Evolutionary conservation across 2,329 filamentous ascomycete genomes (phyloP), one percentile per base, ranked within the genome.

Genomic region (Xylariaceae sp.): DNA sequence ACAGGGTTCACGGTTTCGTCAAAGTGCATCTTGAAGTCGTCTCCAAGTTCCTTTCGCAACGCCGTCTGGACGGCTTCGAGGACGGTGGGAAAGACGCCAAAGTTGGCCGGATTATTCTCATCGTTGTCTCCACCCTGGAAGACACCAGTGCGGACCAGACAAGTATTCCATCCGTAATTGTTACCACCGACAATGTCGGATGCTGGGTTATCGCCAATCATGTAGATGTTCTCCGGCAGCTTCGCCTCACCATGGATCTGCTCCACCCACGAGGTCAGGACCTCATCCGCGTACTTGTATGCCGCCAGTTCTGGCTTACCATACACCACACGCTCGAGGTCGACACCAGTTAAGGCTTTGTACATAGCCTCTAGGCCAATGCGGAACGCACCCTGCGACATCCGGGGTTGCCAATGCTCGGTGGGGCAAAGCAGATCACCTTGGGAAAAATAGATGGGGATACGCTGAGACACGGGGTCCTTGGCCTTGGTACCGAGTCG

Each of bases 161-260:
- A 91, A 3, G 89, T 91, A 76, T 92, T 92, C 89, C 89, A 92
- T 58, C 87, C 87, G 74, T 92, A 91, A 82, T 87, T 89, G 81
- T 92, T 92, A 60, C 88, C 89, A 61, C 89, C 89, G 62, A 89
- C 81, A 68, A 91, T 90, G 71, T 91, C 88, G 23, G 86, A 89
- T 23, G 86, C 85, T 6, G 87, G 88, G 78, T 90, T 91, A 75
- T 91, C 88, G 63, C 88, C 88, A 53, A 91, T 78, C 88, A 91
- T 91, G 81, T 91, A 91, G 72, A 90, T 80, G 75, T 90, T 88
- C 72, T 84, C 73, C 3, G 87, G 87, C 37, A 90, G 77, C 58
- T 76, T 79, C 78, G 89, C 86, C 73, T 91, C 88, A 69, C 85
- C 85, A 79, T 92, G 88, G 63, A 92, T 84, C 67, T 85, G 79